Conservation (phyloP, 2,329 filamentous ascomycete genomes). For the Aspergillus sp. region DNA sequence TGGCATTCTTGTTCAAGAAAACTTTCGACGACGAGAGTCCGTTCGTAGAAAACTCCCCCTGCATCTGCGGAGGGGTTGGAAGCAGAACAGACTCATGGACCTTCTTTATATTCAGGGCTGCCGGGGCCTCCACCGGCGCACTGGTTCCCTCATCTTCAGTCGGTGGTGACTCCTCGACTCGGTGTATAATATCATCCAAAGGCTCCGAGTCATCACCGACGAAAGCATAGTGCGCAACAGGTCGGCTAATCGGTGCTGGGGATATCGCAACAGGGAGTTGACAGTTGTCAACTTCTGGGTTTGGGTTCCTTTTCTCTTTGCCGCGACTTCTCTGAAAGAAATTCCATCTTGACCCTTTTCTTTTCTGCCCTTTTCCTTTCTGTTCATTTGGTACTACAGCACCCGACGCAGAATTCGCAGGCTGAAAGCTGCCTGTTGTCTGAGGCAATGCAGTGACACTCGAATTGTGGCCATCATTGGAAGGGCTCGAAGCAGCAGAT, state of each 20-base stretch:
- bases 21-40: conserved; percentile 28
- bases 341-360: conserved; percentile 42
- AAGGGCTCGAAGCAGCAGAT: conserved; percentile 13
- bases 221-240: conserved; percentile 51
- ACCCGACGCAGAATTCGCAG: conserved; percentile 2
- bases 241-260: conserved; percentile 29
- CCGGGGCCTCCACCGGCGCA: conserved; percentile 16
- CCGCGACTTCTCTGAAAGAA: conserved; percentile 45
- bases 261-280: conserved; percentile 35
- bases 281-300: conserved; percentile 9
- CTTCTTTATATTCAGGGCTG: conserved; percentile 22
- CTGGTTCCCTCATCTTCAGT: conserved; percentile 23
- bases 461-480: conserved; percentile 13
- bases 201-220: conserved; percentile 38
- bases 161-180: conserved; percentile 31
- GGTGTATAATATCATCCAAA: conserved; percentile 31
- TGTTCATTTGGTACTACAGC: conserved; percentile 1
- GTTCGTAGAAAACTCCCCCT: conserved; percentile 20
- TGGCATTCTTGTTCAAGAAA: conserved; percentile 23
- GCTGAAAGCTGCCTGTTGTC: conserved; percentile 3
- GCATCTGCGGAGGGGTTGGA: conserved; percentile 33
- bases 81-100: conserved; percentile 31
- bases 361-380: conserved; percentile 13
- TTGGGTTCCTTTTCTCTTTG: conserved; percentile 16
- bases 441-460: conserved; percentile 5